Percentiles rank a stretch among this genome's conserved stretches.
Conservation (phyloP, 179 eudicot genomes). For the Amaranthus tricolor region DNA sequence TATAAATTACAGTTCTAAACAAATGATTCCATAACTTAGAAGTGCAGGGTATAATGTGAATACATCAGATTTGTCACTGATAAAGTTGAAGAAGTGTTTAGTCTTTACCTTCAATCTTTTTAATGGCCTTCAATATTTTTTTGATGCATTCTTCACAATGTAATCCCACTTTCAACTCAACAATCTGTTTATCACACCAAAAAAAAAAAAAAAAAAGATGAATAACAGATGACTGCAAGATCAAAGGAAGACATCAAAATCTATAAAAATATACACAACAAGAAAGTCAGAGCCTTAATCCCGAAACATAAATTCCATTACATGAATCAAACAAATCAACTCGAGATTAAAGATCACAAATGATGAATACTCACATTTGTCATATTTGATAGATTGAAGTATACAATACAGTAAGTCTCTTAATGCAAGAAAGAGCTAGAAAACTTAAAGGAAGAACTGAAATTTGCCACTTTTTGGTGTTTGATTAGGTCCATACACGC, state of each 20-base stretch:
- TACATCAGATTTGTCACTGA: too few relatives aligned
- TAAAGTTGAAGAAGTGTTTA: too few relatives aligned
- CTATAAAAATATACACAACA: neutral
- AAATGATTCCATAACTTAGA: too few relatives aligned
- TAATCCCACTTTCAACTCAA: constrained; percentile 86
- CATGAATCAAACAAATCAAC: neutral
- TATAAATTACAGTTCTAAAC: neutral
- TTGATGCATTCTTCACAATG: constrained; percentile 96
- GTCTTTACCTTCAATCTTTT: constrained; percentile 73
- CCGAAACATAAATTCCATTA: too few relatives aligned
- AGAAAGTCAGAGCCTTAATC: neutral
- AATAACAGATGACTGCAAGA: neutral
- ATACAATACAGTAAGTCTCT: neutral
- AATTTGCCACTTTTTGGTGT: constrained; percentile 1
- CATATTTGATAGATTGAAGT: constrained; percentile 23
- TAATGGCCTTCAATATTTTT: constrained; percentile 87
- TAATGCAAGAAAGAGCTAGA: neutral
- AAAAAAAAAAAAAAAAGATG: neutral
- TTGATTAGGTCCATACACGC: neutral
- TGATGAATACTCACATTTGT: constrained; percentile 27
- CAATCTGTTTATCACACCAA: constrained; percentile 42
- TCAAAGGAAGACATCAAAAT: too few relatives aligned
- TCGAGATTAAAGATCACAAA: neutral
- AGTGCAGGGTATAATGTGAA: too few relatives aligned
- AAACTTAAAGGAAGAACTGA: neutral